phyloP scores from a whole-genome alignment of 345 rosid species.

The Acer saccharum region DNA sequence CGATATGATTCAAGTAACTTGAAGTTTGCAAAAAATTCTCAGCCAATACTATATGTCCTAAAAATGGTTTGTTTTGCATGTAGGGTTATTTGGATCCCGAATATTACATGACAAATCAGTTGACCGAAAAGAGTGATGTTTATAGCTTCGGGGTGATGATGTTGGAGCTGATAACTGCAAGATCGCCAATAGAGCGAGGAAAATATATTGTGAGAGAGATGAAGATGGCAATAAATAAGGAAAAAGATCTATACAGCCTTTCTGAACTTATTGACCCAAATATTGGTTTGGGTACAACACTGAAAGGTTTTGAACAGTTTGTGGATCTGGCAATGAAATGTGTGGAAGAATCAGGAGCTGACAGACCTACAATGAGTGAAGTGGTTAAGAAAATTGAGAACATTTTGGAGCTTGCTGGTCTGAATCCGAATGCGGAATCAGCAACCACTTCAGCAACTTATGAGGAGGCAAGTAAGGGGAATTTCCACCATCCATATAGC shows the following conservation, averaged over 20 bases:
- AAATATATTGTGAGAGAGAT: not conserved
- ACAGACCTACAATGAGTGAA: conserved; percentile 74
- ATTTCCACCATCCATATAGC: conserved; percentile 39
- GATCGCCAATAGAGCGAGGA: not conserved
- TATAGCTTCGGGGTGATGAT: conserved; percentile 9
- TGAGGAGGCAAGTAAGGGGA: conserved; percentile 36
- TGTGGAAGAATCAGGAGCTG: conserved; percentile 53
- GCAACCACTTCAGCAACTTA: conserved; percentile 52
- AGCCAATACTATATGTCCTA: not conserved
- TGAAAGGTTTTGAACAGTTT: conserved; percentile 59
- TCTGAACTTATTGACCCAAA: conserved; percentile 8
- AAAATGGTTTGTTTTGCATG: not conserved
- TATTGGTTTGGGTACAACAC: conserved; percentile 40
- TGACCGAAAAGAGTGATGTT: conserved; percentile 3
- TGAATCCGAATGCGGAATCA: conserved; percentile 54
- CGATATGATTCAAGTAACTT: not conserved
- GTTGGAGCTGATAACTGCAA: conserved; percentile 8
- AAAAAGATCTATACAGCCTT: not conserved
- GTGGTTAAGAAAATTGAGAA: conserved; percentile 74
- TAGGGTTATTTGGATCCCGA: conserved; percentile 11
- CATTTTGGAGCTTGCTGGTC: conserved; percentile 60
- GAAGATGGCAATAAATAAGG: not conserved
- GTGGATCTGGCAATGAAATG: conserved; percentile 66
- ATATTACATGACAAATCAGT: conserved; percentile 4
- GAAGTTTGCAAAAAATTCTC: not conserved